Evolutionary conservation across 2,329 filamentous ascomycete genomes (phyloP).

Genomic region (Amauroascus verrucosus): DNA sequence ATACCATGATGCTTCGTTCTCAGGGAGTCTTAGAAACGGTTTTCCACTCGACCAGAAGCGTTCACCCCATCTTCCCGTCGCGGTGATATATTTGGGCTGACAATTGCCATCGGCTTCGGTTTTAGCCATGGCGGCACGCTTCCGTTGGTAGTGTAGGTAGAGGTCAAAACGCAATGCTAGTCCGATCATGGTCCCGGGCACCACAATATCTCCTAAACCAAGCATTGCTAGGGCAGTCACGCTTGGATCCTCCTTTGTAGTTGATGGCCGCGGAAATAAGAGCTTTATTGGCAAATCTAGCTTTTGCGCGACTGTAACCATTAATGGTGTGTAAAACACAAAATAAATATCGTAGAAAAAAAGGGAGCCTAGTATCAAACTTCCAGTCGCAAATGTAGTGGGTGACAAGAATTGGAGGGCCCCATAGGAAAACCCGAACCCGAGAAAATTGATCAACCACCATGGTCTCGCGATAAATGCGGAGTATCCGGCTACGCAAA

Average conservation of each 20-base stretch:
- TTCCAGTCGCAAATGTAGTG: constrained; percentile 74
- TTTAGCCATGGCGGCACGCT: constrained; percentile 18
- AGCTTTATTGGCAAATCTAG: constrained; percentile 91
- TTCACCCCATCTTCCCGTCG: constrained; percentile 71
- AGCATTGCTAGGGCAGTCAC: constrained; percentile 57
- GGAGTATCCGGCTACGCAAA: constrained; percentile 54
- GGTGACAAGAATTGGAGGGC: constrained; percentile 77
- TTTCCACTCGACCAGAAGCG: constrained; percentile 58
- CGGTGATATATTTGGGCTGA: constrained; percentile 39
- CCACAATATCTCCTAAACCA: constrained; percentile 84
- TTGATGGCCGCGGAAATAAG: constrained; percentile 59
- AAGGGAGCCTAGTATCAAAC: constrained; percentile 62
- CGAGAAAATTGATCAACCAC: constrained; percentile 75
- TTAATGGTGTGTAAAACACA: constrained; percentile 45
- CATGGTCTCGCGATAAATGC: constrained; percentile 51
- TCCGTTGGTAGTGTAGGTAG: constrained; percentile 64
- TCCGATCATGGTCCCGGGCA: constrained; percentile 83
- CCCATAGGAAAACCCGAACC: constrained; percentile 76
- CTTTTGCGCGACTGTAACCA: constrained; percentile 62
- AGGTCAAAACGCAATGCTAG: constrained; percentile 86
- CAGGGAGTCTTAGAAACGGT: constrained; percentile 19
- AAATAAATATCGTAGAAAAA: constrained; percentile 91
- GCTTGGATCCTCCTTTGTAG: constrained; percentile 36
- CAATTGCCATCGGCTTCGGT: constrained; percentile 13
- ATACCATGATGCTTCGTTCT: constrained; percentile 28